These are phyloP conservation scores for Trichoderma sp. DNA, from an alignment of 2,329 filamentous ascomycete genomes.

Conservation along the genomic window DNA sequence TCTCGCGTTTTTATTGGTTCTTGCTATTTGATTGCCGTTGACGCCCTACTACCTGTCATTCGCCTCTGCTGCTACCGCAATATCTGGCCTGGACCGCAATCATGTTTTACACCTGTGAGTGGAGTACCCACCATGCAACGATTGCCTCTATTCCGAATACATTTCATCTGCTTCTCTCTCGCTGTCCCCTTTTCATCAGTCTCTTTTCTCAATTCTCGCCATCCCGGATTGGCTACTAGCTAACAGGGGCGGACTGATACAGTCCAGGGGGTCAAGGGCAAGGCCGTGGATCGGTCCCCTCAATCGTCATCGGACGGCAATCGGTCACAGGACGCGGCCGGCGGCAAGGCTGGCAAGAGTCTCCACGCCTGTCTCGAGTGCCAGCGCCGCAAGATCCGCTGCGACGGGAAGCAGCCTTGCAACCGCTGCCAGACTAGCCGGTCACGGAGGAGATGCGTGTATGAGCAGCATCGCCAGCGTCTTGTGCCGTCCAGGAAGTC, in stretches of 20 bases:
- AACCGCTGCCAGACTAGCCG: conserved; percentile 81
- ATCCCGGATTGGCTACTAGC: conserved; percentile 1
- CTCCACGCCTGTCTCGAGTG: conserved; percentile 73
- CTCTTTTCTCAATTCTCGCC: neutral
- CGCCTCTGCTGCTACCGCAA: neutral
- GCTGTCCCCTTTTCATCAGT: neutral
- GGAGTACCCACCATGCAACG: neutral
- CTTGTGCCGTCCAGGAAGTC: conserved; percentile 78
- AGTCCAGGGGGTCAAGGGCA: conserved; percentile 17
- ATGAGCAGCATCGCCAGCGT: conserved; percentile 76
- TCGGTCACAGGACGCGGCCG: conserved; percentile 38
- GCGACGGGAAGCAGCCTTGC: conserved; percentile 79
- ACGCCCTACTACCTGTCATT: neutral
- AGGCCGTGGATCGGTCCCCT: conserved; percentile 9
- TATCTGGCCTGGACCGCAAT: neutral
- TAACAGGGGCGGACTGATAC: neutral
- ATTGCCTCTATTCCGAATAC: neutral
- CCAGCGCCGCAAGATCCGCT: conserved; percentile 80
- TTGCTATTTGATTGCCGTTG: neutral
- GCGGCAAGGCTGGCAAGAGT: conserved; percentile 55
- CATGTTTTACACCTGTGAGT: conserved; percentile 21
- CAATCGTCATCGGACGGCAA: conserved; percentile 36
- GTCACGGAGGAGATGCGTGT: conserved; percentile 75
- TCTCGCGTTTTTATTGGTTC: neutral
- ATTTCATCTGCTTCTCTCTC: neutral